Conservation (phyloP, 176 grass and related monocot species). For the Eragrostis nindensis region DNA sequence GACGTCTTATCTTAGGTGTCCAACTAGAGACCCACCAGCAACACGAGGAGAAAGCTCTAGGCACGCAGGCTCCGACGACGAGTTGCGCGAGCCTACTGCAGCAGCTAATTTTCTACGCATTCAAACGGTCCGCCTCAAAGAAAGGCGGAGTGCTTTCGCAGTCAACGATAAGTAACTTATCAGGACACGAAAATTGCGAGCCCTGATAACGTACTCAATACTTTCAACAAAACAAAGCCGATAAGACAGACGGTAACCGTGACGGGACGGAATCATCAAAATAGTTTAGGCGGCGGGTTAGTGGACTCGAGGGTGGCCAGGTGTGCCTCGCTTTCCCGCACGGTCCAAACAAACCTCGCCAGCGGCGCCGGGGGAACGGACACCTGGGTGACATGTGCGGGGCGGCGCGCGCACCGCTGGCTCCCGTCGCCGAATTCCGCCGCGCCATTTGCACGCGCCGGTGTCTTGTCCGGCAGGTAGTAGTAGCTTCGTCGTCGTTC, state of each 20-base stretch:
- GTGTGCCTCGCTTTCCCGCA: conserved; percentile 12
- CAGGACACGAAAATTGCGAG: conserved; percentile 10
- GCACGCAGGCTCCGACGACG: background rate
- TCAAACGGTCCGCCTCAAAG: background rate
- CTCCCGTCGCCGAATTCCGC: background rate
- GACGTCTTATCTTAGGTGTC: background rate
- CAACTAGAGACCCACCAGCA: background rate
- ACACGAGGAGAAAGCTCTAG: background rate
- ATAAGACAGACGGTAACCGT: conserved; percentile 40
- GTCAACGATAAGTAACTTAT: conserved; percentile 42
- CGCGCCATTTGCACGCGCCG: background rate
- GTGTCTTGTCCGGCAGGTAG: background rate
- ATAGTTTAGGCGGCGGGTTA: background rate
- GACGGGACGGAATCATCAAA: conserved; percentile 33
- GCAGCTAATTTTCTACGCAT: background rate
- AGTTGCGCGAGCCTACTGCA: background rate
- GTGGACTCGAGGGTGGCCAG: conserved; percentile 17
- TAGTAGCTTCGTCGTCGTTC: background rate
- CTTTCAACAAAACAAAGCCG: too few species aligned
- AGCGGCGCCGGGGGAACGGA: conserved; percentile 4
- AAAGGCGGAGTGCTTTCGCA: background rate
- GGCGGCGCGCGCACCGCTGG: background rate
- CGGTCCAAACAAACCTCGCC: conserved; percentile 30
- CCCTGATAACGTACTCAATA: too few species aligned
- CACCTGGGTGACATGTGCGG: conserved; percentile 49